These are phyloP conservation scores for Helminthosporium solani DNA, from an alignment of 2,329 filamentous ascomycete genomes.

Conservation along the genomic window DNA sequence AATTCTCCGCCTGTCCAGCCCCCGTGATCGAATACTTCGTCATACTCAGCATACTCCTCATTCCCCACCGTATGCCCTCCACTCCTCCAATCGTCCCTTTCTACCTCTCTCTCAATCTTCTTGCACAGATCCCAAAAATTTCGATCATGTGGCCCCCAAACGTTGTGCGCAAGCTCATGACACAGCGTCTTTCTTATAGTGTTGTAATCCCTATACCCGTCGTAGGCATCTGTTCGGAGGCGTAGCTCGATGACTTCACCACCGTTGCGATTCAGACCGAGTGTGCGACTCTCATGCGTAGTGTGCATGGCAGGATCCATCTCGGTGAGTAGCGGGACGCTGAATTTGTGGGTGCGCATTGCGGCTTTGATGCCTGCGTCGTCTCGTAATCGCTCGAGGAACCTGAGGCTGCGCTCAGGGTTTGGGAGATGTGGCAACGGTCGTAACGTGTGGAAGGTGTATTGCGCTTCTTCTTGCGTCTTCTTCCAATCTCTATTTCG, in stretches of 20 bases:
- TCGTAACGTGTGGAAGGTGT: conserved; percentile 78
- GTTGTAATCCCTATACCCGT: conserved; percentile 90
- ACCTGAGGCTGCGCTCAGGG: conserved; percentile 67
- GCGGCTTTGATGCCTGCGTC: conserved; percentile 82
- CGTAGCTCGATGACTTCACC: conserved; percentile 91
- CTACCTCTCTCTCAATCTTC: conserved; percentile 85
- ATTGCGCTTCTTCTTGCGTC: conserved; percentile 61
- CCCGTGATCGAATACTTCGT: conserved; percentile 44
- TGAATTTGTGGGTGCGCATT: conserved; percentile 84
- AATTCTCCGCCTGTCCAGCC: conserved; percentile 47
- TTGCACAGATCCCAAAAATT: conserved; percentile 88
- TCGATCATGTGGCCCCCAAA: conserved; percentile 78
- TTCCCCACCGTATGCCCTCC: conserved; percentile 55
- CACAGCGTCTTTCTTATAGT: conserved; percentile 89
- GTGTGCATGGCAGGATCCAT: conserved; percentile 91
- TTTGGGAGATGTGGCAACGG: conserved; percentile 77
- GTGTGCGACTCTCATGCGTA: conserved; percentile 73
- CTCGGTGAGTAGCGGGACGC: conserved; percentile 83
- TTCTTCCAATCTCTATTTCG: conserved; percentile 50
- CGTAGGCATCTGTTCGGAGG: conserved; percentile 87
- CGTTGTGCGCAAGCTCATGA: conserved; percentile 93
- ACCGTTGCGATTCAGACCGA: conserved; percentile 83
- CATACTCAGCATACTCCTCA: conserved; percentile 38
- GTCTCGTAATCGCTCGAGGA: conserved; percentile 72
- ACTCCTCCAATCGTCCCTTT: conserved; percentile 72